These are phyloP conservation scores for Metroxylon sagu DNA, from an alignment of 176 grass and related monocot species.

Conservation along the genomic window DNA sequence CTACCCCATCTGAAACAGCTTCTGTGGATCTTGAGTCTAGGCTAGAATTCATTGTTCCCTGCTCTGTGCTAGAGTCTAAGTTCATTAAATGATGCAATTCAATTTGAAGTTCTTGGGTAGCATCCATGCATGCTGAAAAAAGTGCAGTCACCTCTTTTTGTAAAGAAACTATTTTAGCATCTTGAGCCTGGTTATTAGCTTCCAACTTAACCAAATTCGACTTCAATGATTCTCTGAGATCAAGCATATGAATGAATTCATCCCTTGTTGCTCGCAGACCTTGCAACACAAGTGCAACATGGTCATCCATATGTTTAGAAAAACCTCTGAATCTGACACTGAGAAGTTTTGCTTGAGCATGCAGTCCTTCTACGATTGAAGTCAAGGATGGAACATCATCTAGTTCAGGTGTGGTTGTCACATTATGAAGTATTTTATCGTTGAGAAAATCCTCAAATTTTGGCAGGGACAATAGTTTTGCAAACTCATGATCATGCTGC, in stretches of 20 bases:
- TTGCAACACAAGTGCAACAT: slow-evolving; percentile 39
- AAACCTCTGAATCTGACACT: slow-evolving; percentile 46
- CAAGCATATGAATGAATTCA: slow-evolving; percentile 51
- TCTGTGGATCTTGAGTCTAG: slow-evolving; percentile 9
- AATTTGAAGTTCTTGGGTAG: slow-evolving; percentile 40
- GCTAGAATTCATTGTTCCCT: slow-evolving; percentile 26
- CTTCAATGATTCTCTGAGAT: slow-evolving; percentile 49
- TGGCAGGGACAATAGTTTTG: slow-evolving; percentile 39
- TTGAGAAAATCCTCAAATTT: slow-evolving; percentile 55
- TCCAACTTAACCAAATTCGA: slow-evolving; percentile 54
- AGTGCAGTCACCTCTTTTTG: slow-evolving; percentile 39
- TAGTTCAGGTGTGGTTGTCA: slow-evolving; percentile 30
- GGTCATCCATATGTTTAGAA: slow-evolving; percentile 48
- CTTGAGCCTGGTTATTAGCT: slow-evolving; percentile 40
- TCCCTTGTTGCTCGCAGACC: slow-evolving; percentile 43
- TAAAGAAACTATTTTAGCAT: slow-evolving; percentile 47
- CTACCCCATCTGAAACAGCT: slow-evolving; percentile 26
- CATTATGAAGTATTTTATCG: slow-evolving; percentile 27
- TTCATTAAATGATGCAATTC: slow-evolving; percentile 28
- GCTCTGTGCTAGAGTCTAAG: slow-evolving; percentile 31
- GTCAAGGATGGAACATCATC: slow-evolving; percentile 38
- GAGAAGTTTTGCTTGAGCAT: slow-evolving; percentile 36
- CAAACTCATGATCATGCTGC: slow-evolving; percentile 50
- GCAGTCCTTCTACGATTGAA: slow-evolving; percentile 50
- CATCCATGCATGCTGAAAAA: slow-evolving; percentile 53